phyloP scores from a whole-genome alignment of 352 stramenopile genomes.

The Elongisporangium prolatum region DNA sequence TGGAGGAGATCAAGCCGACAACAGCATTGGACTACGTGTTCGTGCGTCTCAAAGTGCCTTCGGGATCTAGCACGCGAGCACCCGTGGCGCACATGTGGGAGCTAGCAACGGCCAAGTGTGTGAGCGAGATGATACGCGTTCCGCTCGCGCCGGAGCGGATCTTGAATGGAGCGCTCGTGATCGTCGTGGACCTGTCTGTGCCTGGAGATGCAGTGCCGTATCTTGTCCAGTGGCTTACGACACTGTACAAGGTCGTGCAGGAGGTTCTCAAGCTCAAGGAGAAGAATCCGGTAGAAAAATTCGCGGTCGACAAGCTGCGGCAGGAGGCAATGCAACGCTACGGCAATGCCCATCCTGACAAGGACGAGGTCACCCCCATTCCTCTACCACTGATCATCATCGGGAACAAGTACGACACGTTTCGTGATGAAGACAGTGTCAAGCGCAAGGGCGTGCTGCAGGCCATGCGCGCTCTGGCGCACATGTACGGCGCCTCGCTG shows the following conservation, averaged over 20 bases:
- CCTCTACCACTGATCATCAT: conserved; percentile 80
- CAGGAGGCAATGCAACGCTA: conserved; percentile 50
- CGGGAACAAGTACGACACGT: conserved; percentile 88
- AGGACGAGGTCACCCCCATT: conserved; percentile 66
- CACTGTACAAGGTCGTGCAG: conserved; percentile 42
- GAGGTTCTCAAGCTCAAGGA: conserved; percentile 61
- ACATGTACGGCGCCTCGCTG: conserved; percentile 83
- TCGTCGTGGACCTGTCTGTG: conserved; percentile 81
- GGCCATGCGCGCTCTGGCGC: conserved; percentile 82
- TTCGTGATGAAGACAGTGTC: conserved; percentile 82
- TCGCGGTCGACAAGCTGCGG: conserved; percentile 41
- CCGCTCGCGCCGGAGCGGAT: conserved; percentile 75
- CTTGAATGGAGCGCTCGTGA: conserved; percentile 63
- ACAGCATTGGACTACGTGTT: conserved; percentile 91
- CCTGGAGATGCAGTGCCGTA: conserved; percentile 76
- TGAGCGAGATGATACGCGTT: conserved; percentile 83
- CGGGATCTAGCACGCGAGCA: conserved; percentile 15
- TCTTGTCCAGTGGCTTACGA: conserved; percentile 75
- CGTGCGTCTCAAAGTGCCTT: conserved; percentile 62
- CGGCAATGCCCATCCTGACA: conserved; percentile 60
- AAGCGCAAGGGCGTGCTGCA: conserved; percentile 83
- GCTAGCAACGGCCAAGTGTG: conserved; percentile 72
- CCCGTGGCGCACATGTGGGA: conserved; percentile 91
- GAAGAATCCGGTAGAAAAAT: conserved; percentile 63
- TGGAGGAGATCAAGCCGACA: conserved; percentile 87